These are phyloP conservation scores for Plantago lanceolata DNA, from an alignment of 305 asterid genomes.

Conservation along the genomic window DNA sequence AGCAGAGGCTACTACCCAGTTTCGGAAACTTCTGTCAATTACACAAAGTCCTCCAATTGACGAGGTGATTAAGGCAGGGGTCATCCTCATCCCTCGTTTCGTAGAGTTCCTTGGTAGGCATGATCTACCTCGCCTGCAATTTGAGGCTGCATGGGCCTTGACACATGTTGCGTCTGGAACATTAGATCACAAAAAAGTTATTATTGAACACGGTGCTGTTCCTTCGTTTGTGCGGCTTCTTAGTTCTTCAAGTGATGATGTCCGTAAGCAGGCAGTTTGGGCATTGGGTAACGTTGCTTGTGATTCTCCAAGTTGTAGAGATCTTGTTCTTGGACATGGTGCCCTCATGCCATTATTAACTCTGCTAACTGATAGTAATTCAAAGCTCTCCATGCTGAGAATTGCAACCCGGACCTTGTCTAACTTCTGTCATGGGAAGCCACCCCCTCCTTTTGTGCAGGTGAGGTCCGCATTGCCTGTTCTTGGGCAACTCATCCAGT, in stretches of 20 bases:
- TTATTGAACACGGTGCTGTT: constrained; percentile 55
- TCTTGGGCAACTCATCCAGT: constrained; percentile 44
- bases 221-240: constrained; percentile 49
- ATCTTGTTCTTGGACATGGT: constrained; percentile 51
- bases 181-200: constrained; percentile 48
- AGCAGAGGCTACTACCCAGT: constrained; percentile 50
- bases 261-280: constrained; percentile 79
- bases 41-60: constrained; percentile 57
- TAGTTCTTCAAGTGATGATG: constrained; percentile 49
- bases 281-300: constrained; percentile 69
- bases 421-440: constrained; percentile 55
- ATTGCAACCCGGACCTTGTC: constrained; percentile 59
- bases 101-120: constrained; percentile 51
- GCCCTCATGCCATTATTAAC: constrained; percentile 46
- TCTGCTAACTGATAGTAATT: constrained; percentile 45
- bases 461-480: constrained; percentile 48
- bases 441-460: constrained; percentile 54
- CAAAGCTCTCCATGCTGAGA: constrained; percentile 58
- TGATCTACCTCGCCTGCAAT: constrained; percentile 64
- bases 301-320: constrained; percentile 53
- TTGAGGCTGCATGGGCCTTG: constrained; percentile 63
- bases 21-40: constrained; percentile 46
- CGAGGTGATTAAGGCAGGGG: constrained; percentile 53
- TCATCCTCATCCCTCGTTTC: constrained; percentile 48
- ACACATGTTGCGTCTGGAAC: constrained; percentile 61